A percentile compares a stretch with the other conserved stretches of the same genome.
These are phyloP conservation scores for Anaeromyces robustus DNA, from an alignment of 192 early-diverging fungal genomes.

Conservation along the genomic window DNA sequence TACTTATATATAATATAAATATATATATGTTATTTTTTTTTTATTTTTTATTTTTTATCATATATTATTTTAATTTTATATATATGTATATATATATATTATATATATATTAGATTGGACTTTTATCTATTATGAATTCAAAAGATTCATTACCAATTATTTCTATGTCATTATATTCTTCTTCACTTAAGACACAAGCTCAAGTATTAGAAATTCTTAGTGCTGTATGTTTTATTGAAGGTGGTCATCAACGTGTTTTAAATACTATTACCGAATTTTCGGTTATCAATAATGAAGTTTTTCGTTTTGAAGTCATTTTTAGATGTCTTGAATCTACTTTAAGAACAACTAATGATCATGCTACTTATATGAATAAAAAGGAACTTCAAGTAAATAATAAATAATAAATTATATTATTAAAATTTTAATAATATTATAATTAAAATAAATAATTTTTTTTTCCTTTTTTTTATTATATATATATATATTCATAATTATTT, in stretches of 20 bases:
- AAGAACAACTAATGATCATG: neutral
- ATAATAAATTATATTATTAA: neutral
- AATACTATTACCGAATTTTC: conserved; percentile 21
- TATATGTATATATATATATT: too few relatives aligned
- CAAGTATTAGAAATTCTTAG: conserved; percentile 36
- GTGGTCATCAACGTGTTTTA: conserved; percentile 26
- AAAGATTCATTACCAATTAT: conserved; percentile 22
- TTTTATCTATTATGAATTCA: conserved; percentile 26
- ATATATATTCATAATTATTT: neutral
- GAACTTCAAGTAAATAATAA: neutral
- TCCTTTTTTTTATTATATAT: too few relatives aligned
- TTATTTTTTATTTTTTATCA: too few relatives aligned
- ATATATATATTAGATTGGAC: conserved; percentile 12
- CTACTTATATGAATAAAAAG: neutral
- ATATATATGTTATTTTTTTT: too few relatives aligned
- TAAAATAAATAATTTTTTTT: too few relatives aligned
- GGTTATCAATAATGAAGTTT: conserved; percentile 10
- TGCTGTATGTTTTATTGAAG: conserved; percentile 36
- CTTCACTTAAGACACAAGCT: conserved; percentile 17
- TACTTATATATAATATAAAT: too few relatives aligned
- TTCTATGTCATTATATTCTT: conserved; percentile 25
- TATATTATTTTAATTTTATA: too few relatives aligned
- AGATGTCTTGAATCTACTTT: conserved; percentile 1
- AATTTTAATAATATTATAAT: too few relatives aligned
- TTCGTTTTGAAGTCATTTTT: conserved; percentile 24